Evolutionary conservation across 2,329 filamentous ascomycete species (phyloP).

Genomic region (Monosporascus sp.): DNA sequence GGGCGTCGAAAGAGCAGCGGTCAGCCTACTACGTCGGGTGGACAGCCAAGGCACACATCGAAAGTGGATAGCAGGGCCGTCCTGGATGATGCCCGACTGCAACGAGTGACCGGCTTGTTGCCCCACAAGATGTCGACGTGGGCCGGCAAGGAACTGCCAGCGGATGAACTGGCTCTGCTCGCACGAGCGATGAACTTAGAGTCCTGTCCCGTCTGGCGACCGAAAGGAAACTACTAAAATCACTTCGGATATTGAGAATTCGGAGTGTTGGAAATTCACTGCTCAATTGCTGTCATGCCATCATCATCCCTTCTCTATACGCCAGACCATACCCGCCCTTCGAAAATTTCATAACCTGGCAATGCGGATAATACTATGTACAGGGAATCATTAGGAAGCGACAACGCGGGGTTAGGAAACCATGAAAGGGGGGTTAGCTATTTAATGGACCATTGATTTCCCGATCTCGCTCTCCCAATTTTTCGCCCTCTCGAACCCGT

Average conservation of each 20-base stretch:
- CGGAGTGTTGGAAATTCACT: slow-evolving; percentile 4
- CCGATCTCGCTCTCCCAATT: slow-evolving; percentile 61
- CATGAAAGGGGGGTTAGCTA: not conserved
- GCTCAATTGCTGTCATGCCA: slow-evolving; percentile 6
- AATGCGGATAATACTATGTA: slow-evolving; percentile 7
- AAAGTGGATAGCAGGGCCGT: slow-evolving; percentile 2
- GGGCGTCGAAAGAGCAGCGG: not conserved
- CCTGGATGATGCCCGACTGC: slow-evolving; percentile 13
- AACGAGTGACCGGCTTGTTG: slow-evolving; percentile 18
- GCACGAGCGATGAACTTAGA: slow-evolving; percentile 18
- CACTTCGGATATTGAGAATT: not conserved
- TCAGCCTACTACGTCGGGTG: not conserved
- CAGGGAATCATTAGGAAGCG: slow-evolving; percentile 2
- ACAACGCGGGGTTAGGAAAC: not conserved
- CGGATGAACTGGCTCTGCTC: slow-evolving; percentile 14
- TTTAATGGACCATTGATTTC: slow-evolving; percentile 25
- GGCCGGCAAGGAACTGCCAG: slow-evolving; percentile 10
- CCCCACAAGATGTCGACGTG: slow-evolving; percentile 11
- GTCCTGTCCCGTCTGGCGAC: slow-evolving; percentile 14
- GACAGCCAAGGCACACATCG: not conserved
- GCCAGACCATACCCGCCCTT: slow-evolving; percentile 5
- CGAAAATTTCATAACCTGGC: not conserved
- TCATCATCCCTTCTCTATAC: slow-evolving; percentile 4
- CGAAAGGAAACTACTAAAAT: slow-evolving; percentile 12
- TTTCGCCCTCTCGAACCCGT: slow-evolving; percentile 65